Evolutionary conservation across 208 protist species (phyloP).

Genomic region (Trypanosoma brucei): DNA sequence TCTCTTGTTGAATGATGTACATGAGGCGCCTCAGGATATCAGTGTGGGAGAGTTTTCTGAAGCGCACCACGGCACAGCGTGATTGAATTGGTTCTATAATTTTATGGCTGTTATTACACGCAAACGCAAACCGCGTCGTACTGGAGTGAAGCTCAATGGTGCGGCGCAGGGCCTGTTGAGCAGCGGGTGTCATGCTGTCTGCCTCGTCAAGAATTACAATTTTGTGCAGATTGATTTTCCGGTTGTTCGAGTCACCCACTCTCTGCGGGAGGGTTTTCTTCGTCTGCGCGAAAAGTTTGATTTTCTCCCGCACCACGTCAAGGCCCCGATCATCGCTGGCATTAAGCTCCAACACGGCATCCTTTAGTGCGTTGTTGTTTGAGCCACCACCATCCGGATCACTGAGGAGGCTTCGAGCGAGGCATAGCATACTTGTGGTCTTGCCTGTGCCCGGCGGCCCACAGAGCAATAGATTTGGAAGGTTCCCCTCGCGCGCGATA

Average conservation of each 20-base stretch:
- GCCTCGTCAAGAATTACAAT: conserved; percentile 99
- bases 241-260: conserved; percentile 18
- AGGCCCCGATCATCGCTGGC: conserved; percentile 99
- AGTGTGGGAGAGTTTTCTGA: conserved; percentile 73
- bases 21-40: conserved; percentile 93
- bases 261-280: conserved; percentile 88
- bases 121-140: conserved; percentile 98
- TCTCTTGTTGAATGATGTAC: conserved; percentile 89
- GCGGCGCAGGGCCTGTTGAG: conserved; percentile 97
- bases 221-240: conserved; percentile 90
- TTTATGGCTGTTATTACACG: conserved; percentile 98
- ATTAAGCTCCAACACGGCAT: conserved; percentile 99
- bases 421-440: conserved; percentile 96
- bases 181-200: conserved; percentile 97
- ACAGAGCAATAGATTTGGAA: conserved; percentile 97
- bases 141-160: conserved; percentile 98
- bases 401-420: conserved; percentile 93
- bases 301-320: conserved; percentile 96
- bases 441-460: conserved; percentile 95
- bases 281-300: conserved; percentile 98
- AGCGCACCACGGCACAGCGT: conserved; percentile 87
- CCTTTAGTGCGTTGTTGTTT: conserved; percentile 63
- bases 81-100: conserved; percentile 99
- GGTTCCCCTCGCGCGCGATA: conserved; percentile 95
- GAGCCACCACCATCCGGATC: conserved; percentile 15